Conservation (phyloP, 1,284 basidiomycete genomes). For the Leccinum proximum region DNA sequence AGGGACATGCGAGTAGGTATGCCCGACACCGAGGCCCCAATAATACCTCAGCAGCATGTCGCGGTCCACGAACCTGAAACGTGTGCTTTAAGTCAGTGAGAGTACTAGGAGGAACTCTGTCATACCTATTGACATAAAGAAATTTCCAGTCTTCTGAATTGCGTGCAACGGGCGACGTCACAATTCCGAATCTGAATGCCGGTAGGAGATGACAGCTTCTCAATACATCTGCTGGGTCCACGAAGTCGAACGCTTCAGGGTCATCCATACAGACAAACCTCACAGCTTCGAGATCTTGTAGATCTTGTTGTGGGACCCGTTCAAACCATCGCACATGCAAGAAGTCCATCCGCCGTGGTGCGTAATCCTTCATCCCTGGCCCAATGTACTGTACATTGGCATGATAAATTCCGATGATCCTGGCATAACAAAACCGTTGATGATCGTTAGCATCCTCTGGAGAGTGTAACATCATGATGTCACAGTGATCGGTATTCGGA, state of each 20-base stretch:
- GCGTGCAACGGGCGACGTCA: neutral
- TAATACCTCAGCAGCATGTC: neutral
- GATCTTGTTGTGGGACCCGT: neutral
- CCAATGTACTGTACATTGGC: neutral
- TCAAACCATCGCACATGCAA: no score
- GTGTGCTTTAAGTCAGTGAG: neutral
- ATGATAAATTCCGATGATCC: neutral
- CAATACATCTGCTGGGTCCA: neutral
- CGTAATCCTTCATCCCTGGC: neutral
- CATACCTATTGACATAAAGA: neutral
- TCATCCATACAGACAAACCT: neutral
- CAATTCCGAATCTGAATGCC: neutral
- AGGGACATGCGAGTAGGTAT: neutral
- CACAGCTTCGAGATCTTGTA: neutral
- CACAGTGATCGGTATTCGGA: no score
- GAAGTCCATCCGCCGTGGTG: neutral
- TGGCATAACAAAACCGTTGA: neutral
- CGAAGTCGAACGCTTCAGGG: neutral
- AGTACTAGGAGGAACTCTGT: neutral
- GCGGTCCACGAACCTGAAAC: neutral
- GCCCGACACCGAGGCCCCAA: neutral
- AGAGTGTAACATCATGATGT: neutral
- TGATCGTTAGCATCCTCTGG: neutral
- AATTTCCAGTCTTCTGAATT: neutral
- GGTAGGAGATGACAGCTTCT: neutral